Evolutionary conservation across 768 basidiomycete species (phyloP).

Genomic region (Tephrocybe sp.): DNA sequence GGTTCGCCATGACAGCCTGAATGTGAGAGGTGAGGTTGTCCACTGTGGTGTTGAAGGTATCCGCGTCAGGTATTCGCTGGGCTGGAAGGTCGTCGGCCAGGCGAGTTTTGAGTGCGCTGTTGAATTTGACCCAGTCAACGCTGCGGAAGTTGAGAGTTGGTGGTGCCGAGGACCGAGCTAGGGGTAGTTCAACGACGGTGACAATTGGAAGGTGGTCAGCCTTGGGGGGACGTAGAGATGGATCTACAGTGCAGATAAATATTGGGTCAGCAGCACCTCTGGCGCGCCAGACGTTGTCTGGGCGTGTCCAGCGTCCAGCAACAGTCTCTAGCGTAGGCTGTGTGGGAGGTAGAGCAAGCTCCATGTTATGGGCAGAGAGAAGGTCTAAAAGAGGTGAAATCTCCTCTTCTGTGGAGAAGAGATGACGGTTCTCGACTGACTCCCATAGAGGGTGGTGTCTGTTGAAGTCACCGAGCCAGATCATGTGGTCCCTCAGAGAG

Average conservation of each 20-base stretch:
- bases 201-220: background rate
- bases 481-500: background rate
- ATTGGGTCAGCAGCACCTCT: background rate
- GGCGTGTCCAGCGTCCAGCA: conserved; percentile 1
- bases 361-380: background rate
- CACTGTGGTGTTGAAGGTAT: no score
- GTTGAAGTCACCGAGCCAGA: conserved; percentile 5
- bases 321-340: background rate
- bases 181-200: background rate
- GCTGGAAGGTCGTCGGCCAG: background rate
- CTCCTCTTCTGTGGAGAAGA: background rate
- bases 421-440: background rate
- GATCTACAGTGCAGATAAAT: background rate
- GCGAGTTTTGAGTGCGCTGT: background rate
- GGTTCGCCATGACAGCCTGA: background rate
- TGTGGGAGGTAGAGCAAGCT: background rate
- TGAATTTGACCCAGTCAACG: background rate
- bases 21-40: background rate
- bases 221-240: background rate
- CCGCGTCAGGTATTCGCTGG: background rate
- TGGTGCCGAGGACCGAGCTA: no score
- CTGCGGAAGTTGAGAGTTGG: background rate
- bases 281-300: conserved; percentile 5
- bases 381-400: background rate
- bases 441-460: conserved; percentile 11